A percentile compares a stretch with the other conserved stretches of the same genome.
These are phyloP conservation scores for Schizosaccharomyces versatilis DNA, from an alignment of 1,139 yeast genomes.

Conservation along the genomic window DNA sequence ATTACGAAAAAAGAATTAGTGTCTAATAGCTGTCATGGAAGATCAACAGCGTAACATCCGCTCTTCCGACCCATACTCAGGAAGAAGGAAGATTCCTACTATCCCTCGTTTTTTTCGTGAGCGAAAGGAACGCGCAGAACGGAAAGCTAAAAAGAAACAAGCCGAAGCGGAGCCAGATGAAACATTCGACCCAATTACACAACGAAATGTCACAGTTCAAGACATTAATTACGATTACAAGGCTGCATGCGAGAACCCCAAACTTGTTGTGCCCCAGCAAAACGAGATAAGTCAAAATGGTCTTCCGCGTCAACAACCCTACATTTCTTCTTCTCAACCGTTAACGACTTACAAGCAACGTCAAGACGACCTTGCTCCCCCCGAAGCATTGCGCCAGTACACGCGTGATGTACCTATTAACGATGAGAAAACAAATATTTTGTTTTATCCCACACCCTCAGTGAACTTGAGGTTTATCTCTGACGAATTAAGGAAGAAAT, in stretches of 20 bases:
- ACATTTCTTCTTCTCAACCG: background rate
- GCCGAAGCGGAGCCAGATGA: background rate
- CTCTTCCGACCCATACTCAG: background rate
- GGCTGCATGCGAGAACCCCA: background rate
- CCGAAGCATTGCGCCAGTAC: conserved; percentile 8
- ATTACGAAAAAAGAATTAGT: no score
- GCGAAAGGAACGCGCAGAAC: background rate
- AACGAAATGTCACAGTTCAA: background rate
- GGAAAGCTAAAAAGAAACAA: background rate
- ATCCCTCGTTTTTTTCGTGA: conserved; percentile 1
- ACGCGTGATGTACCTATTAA: conserved; percentile 6
- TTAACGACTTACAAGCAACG: conserved; percentile 2
- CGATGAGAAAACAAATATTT: conserved; percentile 6
- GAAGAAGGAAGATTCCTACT: background rate
- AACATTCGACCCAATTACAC: background rate
- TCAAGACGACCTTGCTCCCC: conserved; percentile 9
- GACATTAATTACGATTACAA: background rate
- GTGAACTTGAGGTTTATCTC: conserved; percentile 6
- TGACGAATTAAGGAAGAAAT: conserved; percentile 5
- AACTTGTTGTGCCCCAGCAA: background rate
- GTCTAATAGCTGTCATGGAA: no score
- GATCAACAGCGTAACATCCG: background rate
- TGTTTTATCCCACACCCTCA: conserved; percentile 8
- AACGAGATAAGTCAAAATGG: background rate
- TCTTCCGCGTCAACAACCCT: background rate